These are phyloP conservation scores for Aspergillus ruber DNA, from an alignment of 2,329 filamentous ascomycete species.

Conservation along the genomic window DNA sequence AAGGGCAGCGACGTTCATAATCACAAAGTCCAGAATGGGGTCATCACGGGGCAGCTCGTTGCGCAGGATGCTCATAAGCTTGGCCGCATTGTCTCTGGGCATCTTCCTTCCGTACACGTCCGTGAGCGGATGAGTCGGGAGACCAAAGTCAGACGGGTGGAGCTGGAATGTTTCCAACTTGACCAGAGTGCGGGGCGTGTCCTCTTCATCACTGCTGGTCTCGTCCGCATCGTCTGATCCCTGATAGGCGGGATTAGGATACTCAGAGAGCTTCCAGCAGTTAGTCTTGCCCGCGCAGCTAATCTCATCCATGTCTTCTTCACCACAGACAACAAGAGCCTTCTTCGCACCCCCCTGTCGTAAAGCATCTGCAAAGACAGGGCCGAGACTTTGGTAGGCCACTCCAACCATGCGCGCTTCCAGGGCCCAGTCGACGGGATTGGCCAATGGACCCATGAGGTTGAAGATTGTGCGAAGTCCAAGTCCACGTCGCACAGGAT, in stretches of 20 bases:
- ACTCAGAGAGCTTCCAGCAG: slow-evolving; percentile 72
- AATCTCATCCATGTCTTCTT: slow-evolving; percentile 92
- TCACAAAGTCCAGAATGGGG: slow-evolving; percentile 84
- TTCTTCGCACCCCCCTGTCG: slow-evolving; percentile 69
- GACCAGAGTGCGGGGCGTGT: slow-evolving; percentile 38
- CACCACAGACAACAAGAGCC: slow-evolving; percentile 84
- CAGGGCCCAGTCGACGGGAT: slow-evolving; percentile 75
- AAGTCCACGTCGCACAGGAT: slow-evolving; percentile 75
- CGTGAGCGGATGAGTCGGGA: slow-evolving; percentile 64
- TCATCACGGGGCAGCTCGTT: slow-evolving; percentile 68
- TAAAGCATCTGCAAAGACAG: slow-evolving; percentile 81
- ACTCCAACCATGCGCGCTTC: slow-evolving; percentile 94
- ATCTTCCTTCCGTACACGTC: slow-evolving; percentile 79
- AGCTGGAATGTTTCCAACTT: slow-evolving; percentile 72
- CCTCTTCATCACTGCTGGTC: slow-evolving; percentile 34
- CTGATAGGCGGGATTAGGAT: slow-evolving; percentile 40
- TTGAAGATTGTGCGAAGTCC: slow-evolving; percentile 98
- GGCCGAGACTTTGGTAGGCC: slow-evolving; percentile 76
- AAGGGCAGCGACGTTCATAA: slow-evolving; percentile 87
- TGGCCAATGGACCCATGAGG: slow-evolving; percentile 83
- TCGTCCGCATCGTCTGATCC: slow-evolving; percentile 32
- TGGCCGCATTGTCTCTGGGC: slow-evolving; percentile 79
- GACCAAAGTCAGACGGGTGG: slow-evolving; percentile 78
- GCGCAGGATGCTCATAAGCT: slow-evolving; percentile 68
- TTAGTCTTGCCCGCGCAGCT: slow-evolving; percentile 82